Base-by-base conservation (phyloP, 2,329 filamentous ascomycete genomes). In the Calonectria pseudoreteaudii region DNA sequence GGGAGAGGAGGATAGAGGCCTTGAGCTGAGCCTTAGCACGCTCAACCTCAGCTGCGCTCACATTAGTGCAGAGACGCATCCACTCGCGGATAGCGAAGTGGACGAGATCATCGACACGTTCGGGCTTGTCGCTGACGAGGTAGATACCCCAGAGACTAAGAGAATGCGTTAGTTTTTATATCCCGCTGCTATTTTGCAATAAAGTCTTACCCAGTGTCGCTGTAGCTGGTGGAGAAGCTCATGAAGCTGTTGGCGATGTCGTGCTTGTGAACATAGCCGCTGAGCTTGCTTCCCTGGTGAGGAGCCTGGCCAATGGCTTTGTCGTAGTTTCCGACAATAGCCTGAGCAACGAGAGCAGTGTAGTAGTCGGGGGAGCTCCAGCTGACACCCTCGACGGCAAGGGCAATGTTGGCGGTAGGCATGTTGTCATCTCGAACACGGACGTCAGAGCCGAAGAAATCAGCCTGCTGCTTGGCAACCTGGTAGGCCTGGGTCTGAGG, bases 311-410 rank as follows among this genome's bases (percentile, higher is more conserved):
- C 97, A 93, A 98, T 96, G 81, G 97, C 94, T 88, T 97, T 97
- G 90, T 99, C 97, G 93, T 98, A 99, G 93, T 99, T 99, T 85
- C 97, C 97, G 80, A 99, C 96, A 81, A 99, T 98, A 82, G 97
- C 97, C 90, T 99, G 97, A 73, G 97, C 95, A 79, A 99, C 96
- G 72, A 99, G 91, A 76, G 94, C 97, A 81, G 97, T 98, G 90
- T 98, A 99, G 92, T 99, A 99, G 88, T 98, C 96, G 76, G 97
- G 94, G 81, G 98, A 96, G 89, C 95, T 98, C 97, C 97, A 99
- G 93, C 95, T 98, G 71, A 99, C 97, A 92, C 97, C 97, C 91
- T 99, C 97, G 65, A 99, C 97, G 74, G 97, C 96, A 84, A 99
- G 95, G 83, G 97, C 97, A 81, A 99, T 98, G 91, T 99, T 96